These are phyloP conservation scores for Globisporangium parvum DNA, from an alignment of 352 stramenopile genomes.

Conservation along the genomic window DNA sequence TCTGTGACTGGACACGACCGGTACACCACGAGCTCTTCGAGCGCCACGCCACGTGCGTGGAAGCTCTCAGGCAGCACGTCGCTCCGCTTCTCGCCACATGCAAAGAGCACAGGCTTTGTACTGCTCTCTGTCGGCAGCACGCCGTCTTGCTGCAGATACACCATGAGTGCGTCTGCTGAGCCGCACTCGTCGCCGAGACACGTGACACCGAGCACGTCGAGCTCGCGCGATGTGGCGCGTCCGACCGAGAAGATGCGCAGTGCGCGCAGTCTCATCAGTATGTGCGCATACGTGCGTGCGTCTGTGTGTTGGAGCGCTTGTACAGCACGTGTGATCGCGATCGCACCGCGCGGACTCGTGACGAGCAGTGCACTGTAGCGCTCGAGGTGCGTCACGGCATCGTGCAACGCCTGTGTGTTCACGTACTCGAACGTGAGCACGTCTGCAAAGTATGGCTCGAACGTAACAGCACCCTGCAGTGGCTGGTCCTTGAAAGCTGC, in stretches of 20 bases:
- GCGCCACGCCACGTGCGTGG: conserved; percentile 22
- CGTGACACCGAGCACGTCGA: conserved; percentile 40
- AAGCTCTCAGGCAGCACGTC: conserved; percentile 66
- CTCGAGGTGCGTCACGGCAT: conserved; percentile 38
- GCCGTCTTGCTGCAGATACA: conserved; percentile 35
- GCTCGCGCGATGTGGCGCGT: conserved; percentile 52
- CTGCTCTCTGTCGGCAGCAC: conserved; percentile 25
- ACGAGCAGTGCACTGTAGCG: conserved; percentile 55
- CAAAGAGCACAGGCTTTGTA: conserved; percentile 59
- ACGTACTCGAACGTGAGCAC: conserved; percentile 68
- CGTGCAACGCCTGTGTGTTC: conserved; percentile 30
- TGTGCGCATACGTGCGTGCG: background rate
- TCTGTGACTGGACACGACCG: conserved; percentile 39
- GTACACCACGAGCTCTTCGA: conserved; percentile 71
- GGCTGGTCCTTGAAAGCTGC: conserved; percentile 20
- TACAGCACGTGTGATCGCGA: conserved; percentile 37
- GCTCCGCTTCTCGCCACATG: conserved; percentile 69
- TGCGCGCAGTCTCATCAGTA: conserved; percentile 23
- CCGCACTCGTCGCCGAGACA: conserved; percentile 64
- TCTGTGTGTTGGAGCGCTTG: conserved; percentile 14
- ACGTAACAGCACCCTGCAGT: too few species aligned
- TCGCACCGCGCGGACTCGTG: conserved; percentile 68
- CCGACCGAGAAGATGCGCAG: conserved; percentile 60
- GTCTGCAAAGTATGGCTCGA: conserved; percentile 43
- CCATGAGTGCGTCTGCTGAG: conserved; percentile 53